Conservation (phyloP, 345 rosid genomes). For the Sonneratia alba region DNA sequence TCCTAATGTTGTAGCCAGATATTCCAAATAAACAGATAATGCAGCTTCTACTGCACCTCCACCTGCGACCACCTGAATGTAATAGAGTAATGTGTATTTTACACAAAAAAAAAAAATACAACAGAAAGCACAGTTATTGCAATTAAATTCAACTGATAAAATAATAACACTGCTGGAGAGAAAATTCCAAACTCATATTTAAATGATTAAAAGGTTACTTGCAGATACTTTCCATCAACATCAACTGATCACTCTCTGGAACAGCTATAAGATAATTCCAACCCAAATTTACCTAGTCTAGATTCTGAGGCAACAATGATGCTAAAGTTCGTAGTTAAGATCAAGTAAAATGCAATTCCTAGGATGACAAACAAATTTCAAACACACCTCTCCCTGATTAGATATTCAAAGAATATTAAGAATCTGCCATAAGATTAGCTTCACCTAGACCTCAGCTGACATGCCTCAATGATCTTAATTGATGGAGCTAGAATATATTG, state of each 20-base stretch:
- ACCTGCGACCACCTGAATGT: constrained; percentile 85
- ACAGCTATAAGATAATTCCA: background rate
- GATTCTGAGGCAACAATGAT: background rate
- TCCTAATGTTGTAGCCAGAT: constrained; percentile 85
- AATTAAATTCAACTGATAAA: background rate
- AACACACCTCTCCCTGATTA: background rate
- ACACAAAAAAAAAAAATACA: background rate
- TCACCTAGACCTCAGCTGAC: background rate
- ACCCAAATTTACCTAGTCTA: background rate
- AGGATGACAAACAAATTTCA: background rate
- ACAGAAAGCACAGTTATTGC: background rate
- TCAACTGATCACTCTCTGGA: background rate
- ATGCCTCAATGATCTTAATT: background rate
- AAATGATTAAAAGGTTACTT: background rate
- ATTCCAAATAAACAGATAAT: constrained; percentile 80
- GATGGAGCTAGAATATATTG: background rate
- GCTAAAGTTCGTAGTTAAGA: background rate
- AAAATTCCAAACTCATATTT: background rate
- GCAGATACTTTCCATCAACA: background rate
- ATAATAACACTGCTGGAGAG: background rate
- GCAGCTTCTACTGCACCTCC: constrained; percentile 99
- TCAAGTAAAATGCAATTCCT: background rate
- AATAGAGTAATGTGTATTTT: background rate
- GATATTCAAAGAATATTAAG: background rate
- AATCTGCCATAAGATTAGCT: background rate